Base-by-base conservation (phyloP, 1,284 basidiomycete genomes). In the Salmacisia buchloeana region DNA sequence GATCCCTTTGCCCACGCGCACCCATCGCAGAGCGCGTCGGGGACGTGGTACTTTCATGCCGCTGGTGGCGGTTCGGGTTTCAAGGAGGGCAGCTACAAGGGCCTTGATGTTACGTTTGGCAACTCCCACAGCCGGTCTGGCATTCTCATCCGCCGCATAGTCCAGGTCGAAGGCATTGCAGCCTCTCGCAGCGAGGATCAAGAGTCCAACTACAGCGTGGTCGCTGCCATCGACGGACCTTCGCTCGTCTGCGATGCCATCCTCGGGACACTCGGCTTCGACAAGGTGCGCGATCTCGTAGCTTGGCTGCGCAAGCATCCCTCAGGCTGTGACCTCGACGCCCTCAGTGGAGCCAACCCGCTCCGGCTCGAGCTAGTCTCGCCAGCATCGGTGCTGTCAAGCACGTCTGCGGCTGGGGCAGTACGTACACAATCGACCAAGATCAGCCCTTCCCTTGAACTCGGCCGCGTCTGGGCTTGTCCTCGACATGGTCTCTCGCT, bases 41-140 rank as follows among this genome's bases (percentile, higher is more conserved):
- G 49, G 15, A 54, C 49, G 25, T 54, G 49, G 49, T 54, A 33
- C 6, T 54, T 54, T n/a, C 49, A 54, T 33, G 49, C 49, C n/a
- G 49, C 49, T 5, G 49, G 49, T 2, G n/a, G 27, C 15, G 49
- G 49, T 2, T 27, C 25, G 25, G 49, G 49, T 6, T 54, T 54
- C 29, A 54, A 54, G 5, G 49, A 54, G 27, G 49, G 49, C 29
- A 54, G 49, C 31, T 54, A 54, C 15, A 54, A 54, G 29, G 49
- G 49, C 25, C 31, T 54, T 1, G 49, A 54, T 33, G 49, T 54
- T 7, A 54, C 49, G 4, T 54, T 54, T 33, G 49, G 49, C 13
- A 33, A 13, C 21, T 6, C 49, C 18, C 12, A 54, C 9, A 33
- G 29, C 21, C 49, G 49, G 29, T 54, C 49, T 25, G 49, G 49